Conservation (phyloP, 768 basidiomycete species). For the Favolaschia claudopus region DNA sequence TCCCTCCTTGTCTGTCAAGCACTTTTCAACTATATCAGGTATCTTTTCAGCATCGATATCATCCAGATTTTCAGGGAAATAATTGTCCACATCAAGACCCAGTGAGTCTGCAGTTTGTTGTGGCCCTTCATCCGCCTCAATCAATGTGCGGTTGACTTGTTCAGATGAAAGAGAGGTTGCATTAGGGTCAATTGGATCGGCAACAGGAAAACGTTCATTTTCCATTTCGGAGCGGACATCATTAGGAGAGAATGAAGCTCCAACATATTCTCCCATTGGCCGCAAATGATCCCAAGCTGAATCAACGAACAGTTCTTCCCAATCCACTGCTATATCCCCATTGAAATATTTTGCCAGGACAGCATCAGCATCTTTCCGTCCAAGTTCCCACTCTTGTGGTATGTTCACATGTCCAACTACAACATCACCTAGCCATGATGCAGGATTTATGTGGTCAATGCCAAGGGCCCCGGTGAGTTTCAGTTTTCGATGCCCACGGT, state of each 20-base stretch:
- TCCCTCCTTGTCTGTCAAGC: background rate
- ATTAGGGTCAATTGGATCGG: background rate
- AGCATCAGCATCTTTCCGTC: constrained; percentile 12
- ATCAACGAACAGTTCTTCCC: constrained; percentile 5
- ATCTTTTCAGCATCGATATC: background rate
- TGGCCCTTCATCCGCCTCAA: background rate
- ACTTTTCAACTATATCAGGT: background rate
- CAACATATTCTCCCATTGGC: constrained; percentile 23
- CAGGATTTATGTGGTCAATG: constrained; percentile 34
- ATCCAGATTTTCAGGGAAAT: constrained; percentile 9
- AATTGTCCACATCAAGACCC: constrained; percentile 22
- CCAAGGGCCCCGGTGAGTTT: constrained; percentile 23
- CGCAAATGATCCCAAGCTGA: constrained; percentile 17
- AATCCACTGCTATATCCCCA: background rate
- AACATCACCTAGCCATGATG: constrained; percentile 29
- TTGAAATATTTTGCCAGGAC: constrained; percentile 1
- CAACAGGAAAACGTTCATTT: background rate
- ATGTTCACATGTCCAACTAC: constrained; percentile 24
- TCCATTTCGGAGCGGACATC: constrained; percentile 8
- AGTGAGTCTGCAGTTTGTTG: constrained; percentile 7
- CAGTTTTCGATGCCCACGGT: constrained; percentile 29
- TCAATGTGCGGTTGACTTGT: background rate
- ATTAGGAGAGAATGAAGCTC: background rate
- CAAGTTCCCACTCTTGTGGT: constrained; percentile 3
- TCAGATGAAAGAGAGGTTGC: background rate